Evolutionary conservation across 1,284 basidiomycete genomes (phyloP), one percentile per base, ranked within the genome.

Genomic region (Gomphus sp.): DNA sequence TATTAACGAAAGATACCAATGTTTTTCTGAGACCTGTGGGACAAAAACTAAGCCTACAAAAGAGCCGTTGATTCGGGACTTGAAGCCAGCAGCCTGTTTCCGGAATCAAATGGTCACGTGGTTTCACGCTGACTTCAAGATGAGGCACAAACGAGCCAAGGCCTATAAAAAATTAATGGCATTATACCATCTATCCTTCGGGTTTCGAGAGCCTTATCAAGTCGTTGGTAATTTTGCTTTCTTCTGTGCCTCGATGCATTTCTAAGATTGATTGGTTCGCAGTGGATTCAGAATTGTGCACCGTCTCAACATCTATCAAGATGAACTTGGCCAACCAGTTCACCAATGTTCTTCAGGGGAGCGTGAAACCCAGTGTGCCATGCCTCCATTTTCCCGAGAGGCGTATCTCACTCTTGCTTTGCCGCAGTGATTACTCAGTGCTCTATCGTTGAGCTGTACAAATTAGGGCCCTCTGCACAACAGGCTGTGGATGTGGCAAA

Each of bases 121-220:
- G 6, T 44, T 14, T 36, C 14, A 41, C 14, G 14, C 9, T 28
- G 28, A n/a, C 16, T n/a, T n/a, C 48, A 50, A 50, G 48, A 98
- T 98, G 94, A 79, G 93, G 61, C 91, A 95, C 74, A 95, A 92
- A 73, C 80, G 94, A 69, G 90, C 93, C 50, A 98, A 98, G 73
- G 81, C 85, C 1, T 96, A 96, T 73, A 84, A 87, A 67, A 92
- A 93, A 69, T 86, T 94, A 52, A 97, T 98, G 93, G 80, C 84
- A 41, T 74, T 93, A 52, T 97, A 97, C 70, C 81, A 78, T 58
- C 80, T 87, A 69, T 80, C 85, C 3, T 97, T 97, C 71, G 89
- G 88, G 8, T 98, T 96, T 72, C 77, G 93, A 60, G 83, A 91
- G 67, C 94, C 94, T 0, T 97, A 93, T 70, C 94, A 97, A 74